phyloP scores from a whole-genome alignment of 169 alveolate genomes.

The Eimeria necatrix region DNA sequence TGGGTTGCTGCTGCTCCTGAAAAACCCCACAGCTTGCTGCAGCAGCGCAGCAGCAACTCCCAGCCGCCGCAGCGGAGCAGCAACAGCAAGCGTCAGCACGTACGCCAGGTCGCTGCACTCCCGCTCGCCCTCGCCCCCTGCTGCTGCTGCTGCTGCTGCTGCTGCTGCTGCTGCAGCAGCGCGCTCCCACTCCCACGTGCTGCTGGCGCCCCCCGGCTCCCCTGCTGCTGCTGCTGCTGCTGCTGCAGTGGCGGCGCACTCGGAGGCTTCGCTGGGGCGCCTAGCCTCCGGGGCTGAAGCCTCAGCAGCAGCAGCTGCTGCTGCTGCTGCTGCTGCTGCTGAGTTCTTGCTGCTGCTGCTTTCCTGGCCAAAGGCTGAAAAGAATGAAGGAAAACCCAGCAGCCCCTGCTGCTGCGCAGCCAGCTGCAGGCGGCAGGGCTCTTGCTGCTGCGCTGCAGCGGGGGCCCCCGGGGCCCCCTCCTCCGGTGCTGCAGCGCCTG shows the following conservation, averaged over 20 bases:
- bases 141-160: background rate
- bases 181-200: background rate
- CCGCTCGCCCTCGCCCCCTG: background rate
- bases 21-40: constrained; percentile 1
- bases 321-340: background rate
- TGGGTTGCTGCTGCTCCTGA: background rate
- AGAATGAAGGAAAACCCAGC: background rate
- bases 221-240: constrained; percentile 34
- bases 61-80: constrained; percentile 30
- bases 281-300: background rate
- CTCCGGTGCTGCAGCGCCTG: background rate
- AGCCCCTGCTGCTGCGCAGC: background rate
- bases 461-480: background rate
- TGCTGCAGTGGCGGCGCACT: background rate
- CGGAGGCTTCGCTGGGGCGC: no score
- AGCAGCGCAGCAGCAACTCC: constrained; percentile 20
- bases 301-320: background rate
- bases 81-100: constrained; percentile 14
- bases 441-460: background rate
- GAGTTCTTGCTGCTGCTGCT: no score
- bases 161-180: background rate
- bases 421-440: constrained; percentile 5
- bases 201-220: background rate
- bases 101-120: constrained; percentile 19
- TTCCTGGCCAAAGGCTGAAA: background rate